Base-by-base conservation (phyloP, 345 rosid species). In the Eucalyptus tenuipes region DNA sequence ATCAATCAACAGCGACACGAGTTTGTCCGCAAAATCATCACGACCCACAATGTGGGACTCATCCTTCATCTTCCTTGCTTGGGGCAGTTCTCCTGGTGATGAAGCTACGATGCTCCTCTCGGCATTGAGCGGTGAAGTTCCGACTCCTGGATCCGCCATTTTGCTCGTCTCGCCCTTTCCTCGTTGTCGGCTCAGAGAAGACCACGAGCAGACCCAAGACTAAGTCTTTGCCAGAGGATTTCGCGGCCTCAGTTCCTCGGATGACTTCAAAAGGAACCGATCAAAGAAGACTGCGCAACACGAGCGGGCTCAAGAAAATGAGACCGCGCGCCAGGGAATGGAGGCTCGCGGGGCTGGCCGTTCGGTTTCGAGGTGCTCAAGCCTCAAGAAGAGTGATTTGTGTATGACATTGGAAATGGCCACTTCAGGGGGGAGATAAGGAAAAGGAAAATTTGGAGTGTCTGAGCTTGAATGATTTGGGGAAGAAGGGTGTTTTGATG, bases 11-110 rank as follows among this genome's bases (percentile, higher is more conserved):
- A 6, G 44, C 44, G 8, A 42, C 44, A 42, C 44, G 2, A 42
- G 44, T 6, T 42, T 6, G 44, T 42, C 7, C 2, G 2, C 44
- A 42, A 1, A 42, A 42, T 1, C 50, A 4, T 14, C 18, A 0
- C 52, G 52, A 2, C 52, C 52, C 52, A 49, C 52, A 0, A 49
- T 49, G 14, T 49, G 17, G 50, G 3, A 49, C 17, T 49, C 7
- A 1, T 49, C 50, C 50, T 49, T 49, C 50, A 49, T 49, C 16
- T 13, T 49, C 50, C 50, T 49, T 0, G 50, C 50, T 2, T 2
- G 49, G 49, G 49, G 49, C 16, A 13, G 49, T 49, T 11, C 13
- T 4, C 49, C 9, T 47, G 49, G 49, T 48, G 49, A 12, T 12
- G 61, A 20, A 22, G 61, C 61, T 55, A 4, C 24, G 20, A 1